These are phyloP conservation scores for Rhizophlyctis rosea DNA, from an alignment of 192 early-diverging fungal genomes.

Conservation along the genomic window DNA sequence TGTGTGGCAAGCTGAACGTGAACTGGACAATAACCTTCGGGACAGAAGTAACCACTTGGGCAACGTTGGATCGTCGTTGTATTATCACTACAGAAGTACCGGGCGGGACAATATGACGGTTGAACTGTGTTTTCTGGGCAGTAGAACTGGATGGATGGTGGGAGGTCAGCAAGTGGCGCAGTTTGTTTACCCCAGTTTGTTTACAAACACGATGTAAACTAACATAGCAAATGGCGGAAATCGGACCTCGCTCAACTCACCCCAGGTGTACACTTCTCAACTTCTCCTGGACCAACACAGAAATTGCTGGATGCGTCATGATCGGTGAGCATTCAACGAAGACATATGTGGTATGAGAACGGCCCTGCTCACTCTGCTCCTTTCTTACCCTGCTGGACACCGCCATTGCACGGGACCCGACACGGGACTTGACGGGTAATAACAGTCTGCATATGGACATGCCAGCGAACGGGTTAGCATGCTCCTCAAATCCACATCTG, in stretches of 20 bases:
- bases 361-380: no score
- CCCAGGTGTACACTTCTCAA: constrained; percentile 24
- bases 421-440: not conserved
- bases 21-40: not conserved
- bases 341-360: not conserved
- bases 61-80: constrained; percentile 25
- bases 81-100: constrained; percentile 43
- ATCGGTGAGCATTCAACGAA: not conserved
- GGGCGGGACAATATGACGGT: constrained; percentile 47
- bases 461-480: no score
- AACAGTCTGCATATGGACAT: not conserved
- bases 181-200: no score
- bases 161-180: no score
- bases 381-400: not conserved
- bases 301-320: not conserved
- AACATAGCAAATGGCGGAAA: no score
- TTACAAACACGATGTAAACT: no score
- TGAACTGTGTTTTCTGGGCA: constrained; percentile 49
- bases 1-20: not conserved
- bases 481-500: not conserved
- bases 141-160: no score
- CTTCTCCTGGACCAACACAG: not conserved
- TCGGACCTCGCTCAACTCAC: no score
- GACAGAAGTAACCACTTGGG: not conserved
- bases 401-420: not conserved